Percentiles rank a stretch among this genome's conserved stretches.
Conservation (phyloP, 2,329 filamentous ascomycete species). For the Spiromastix sp. region DNA sequence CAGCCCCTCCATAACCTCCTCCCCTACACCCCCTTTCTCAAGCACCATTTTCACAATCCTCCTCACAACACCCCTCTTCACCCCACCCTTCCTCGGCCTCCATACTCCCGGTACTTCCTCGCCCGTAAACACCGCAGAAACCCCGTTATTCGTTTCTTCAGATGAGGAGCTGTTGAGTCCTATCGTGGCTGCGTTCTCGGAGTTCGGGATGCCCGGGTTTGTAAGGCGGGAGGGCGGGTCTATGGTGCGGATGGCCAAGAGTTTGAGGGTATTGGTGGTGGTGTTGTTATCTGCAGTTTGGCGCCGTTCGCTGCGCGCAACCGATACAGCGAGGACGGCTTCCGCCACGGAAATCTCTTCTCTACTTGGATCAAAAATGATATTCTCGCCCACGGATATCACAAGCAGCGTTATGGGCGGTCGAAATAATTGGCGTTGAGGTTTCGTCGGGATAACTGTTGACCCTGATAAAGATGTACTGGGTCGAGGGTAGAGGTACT, state of each 20-base stretch:
- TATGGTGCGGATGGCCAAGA: conserved; percentile 61
- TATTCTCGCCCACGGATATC: conserved; percentile 72
- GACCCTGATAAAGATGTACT: conserved; percentile 12
- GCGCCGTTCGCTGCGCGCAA: conserved; percentile 35
- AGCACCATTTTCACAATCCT: conserved; percentile 68
- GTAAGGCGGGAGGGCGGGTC: conserved; percentile 66
- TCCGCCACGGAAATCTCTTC: conserved; percentile 94
- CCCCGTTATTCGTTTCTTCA: conserved; percentile 33
- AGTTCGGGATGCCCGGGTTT: conserved; percentile 57
- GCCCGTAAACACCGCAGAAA: conserved; percentile 41
- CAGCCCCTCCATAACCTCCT: conserved; percentile 75
- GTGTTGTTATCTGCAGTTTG: conserved; percentile 7
- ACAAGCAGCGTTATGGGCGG: conserved; percentile 88
- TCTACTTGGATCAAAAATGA: conserved; percentile 85
- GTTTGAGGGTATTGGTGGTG: conserved; percentile 38
- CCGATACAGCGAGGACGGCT: conserved; percentile 73
- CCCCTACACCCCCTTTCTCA: conserved; percentile 66
- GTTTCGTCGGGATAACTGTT: conserved; percentile 12
- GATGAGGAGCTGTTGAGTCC: conserved; percentile 25
- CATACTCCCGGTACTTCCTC: conserved; percentile 61
- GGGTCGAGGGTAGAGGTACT: conserved; percentile 59
- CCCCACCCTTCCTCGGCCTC: conserved; percentile 74
- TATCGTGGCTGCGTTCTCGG: conserved; percentile 47
- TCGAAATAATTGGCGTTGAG: conserved; percentile 30
- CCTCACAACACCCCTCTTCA: conserved; percentile 62